Evolutionary conservation across 1,284 basidiomycete species (phyloP), one percentile per base, ranked within the genome.

Genomic region (Boletellus deceptivus): DNA sequence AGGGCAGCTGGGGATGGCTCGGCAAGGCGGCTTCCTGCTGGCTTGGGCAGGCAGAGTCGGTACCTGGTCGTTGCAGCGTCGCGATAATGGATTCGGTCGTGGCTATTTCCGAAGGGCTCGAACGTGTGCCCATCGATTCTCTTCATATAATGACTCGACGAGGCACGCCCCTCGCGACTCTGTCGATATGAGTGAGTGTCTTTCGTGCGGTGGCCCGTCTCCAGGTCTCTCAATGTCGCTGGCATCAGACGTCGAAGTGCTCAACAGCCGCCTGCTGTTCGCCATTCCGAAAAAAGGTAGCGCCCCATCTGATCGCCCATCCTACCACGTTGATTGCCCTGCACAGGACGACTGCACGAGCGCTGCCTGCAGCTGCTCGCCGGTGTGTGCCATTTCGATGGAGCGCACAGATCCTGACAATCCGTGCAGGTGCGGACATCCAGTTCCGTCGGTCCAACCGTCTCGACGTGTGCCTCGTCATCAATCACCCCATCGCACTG

Each of bases 251-350:
- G 52, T 70, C 29, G 78, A 82, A 56, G 62, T 75, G 17, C 70
- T 83, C 38, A 71, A 80, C 49, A 78, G 79, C 41, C 83, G 95
- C 43, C 67, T 98, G 52, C 76, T 99, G 31, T 96, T 99, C 64
- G 96, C 96, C 6, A 92, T 99, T 61, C 96, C 96, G 1, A 99
- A 99, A 77, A 99, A 99, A 83, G 96, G 95, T 89, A 54, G 7
- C 17, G 11, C 24, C 25, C 5, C 11, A 45, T 41, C 40, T 34
- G 49, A 40, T 46, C 48, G n/a, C 2, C 20, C 16, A 3, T 16
- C 9, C 31, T 14, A 33, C 17, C 17, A 18, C 10, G 8, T 27
- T 43, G 27, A 43, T 31, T 11, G 7, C 18, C n/a, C 0, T 9
- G 11, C 24, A 36, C 61, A 92, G 92, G 92, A 53, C 80, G 96